Base-by-base conservation (phyloP, 2,329 filamentous ascomycete genomes). In the Chlorencoelia australis region DNA sequence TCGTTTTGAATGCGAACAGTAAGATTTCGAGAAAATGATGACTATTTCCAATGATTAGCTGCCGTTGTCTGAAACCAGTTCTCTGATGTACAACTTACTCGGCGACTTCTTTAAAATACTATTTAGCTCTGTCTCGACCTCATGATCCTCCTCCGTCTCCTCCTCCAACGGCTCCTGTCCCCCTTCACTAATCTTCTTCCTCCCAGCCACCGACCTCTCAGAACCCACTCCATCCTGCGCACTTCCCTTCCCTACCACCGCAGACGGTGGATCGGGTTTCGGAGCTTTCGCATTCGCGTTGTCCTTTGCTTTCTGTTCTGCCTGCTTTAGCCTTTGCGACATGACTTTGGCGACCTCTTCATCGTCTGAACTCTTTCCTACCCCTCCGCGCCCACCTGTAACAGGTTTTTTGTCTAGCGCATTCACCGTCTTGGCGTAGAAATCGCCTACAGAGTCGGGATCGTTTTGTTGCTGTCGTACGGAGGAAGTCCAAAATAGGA, bases 1-100 rank as follows among this genome's bases (percentile, higher is more conserved):
- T 49, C 76, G 78, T 56, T 78, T 81, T 34, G 87, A 95, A 63
- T 74, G 80, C 1, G 82, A 86, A 60, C 91, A 98, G 63, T 89
- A 94, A 1, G 82, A 75, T 62, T 98, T 96, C 46, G 87, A 94
- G 65, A 96, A 96, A 51, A 98, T 85, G 57, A 95, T 83, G 42
- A 96, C 86, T 91, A 47, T 18, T 9, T n/a, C 14, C 3, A n/a
- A 31, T 30, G 14, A 13, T 27, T 24, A 42, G 35, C 15, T 16
- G 29, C 28, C 35, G 25, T 9, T 37, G 11, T 18, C 21, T 21
- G n/a, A n/a, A n/a, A n/a, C n/a, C n/a, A n/a, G n/a, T n/a, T n/a
- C n/a, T n/a, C n/a, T 25, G 25, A 29, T 13, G 2, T 13, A 18
- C 38, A 17, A 41, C 73, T 48, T 73, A 93, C 86, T 79, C 11